phyloP scores from a whole-genome alignment of 2,329 filamentous ascomycete species.

The Byssochlamys sp. region DNA sequence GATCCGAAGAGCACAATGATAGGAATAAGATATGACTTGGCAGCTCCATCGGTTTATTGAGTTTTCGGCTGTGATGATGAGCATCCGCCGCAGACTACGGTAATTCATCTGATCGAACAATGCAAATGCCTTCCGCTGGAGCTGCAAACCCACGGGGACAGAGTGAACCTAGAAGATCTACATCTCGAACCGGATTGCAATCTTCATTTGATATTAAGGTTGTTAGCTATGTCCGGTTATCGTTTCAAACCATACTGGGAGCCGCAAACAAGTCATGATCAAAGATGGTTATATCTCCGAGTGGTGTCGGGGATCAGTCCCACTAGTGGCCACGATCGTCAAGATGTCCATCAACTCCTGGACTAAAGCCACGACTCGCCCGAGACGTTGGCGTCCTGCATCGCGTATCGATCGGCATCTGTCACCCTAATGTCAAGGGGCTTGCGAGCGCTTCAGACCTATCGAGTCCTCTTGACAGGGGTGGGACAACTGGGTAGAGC shows the following conservation, averaged over 20 bases:
- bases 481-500: not conserved
- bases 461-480: not conserved
- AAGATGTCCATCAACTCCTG: not conserved
- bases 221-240: not conserved
- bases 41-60: not conserved
- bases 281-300: not conserved
- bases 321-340: not conserved
- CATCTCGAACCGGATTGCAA: not conserved
- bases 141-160: not conserved
- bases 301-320: not conserved
- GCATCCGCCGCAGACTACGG: not conserved
- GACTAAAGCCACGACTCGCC: not conserved
- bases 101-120: not conserved
- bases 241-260: not conserved
- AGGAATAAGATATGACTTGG: not conserved
- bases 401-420: not conserved
- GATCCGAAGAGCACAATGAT: not conserved
- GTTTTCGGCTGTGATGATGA: not conserved
- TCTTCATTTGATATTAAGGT: not conserved
- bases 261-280: not conserved
- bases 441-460: not conserved
- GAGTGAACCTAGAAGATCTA: not conserved
- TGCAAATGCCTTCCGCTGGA: not conserved
- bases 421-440: not conserved
- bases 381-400: not conserved